A percentile compares a stretch with the other conserved stretches of the same genome.
phyloP scores from a whole-genome alignment of 202 grass and related monocot species.

The Brachypodium distachyon region DNA sequence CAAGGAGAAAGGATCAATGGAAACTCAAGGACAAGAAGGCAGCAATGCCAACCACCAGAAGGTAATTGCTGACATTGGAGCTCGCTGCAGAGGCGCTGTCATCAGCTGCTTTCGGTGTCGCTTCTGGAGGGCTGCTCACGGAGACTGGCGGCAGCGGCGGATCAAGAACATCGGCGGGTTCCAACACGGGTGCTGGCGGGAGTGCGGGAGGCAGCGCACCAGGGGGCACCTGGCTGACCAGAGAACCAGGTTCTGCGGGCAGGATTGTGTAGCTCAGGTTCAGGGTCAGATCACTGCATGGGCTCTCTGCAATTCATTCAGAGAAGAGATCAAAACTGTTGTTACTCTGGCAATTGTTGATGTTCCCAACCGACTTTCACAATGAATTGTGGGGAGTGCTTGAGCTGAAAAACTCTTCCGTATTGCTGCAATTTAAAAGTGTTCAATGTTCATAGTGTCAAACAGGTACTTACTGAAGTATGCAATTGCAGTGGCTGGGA shows the following conservation, averaged over 20 bases:
- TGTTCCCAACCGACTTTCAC: background rate
- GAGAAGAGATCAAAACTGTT: background rate
- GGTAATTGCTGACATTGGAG: background rate
- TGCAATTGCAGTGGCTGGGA: conserved; percentile 52
- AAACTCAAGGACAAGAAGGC: conserved; percentile 23
- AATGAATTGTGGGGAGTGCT: background rate
- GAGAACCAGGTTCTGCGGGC: conserved; percentile 47
- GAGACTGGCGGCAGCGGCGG: conserved; percentile 67
- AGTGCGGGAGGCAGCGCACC: conserved; percentile 50
- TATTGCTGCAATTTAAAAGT: background rate
- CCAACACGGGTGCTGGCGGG: conserved; percentile 65
- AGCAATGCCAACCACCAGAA: conserved; percentile 18
- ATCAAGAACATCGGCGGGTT: conserved; percentile 56
- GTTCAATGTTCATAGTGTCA: background rate
- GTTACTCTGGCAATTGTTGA: background rate
- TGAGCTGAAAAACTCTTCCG: background rate
- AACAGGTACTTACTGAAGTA: conserved; percentile 67
- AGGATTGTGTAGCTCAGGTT: conserved; percentile 71
- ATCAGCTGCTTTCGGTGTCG: background rate
- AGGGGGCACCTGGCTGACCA: conserved; percentile 34
- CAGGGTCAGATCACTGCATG: conserved; percentile 54
- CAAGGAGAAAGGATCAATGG: conserved; percentile 18
- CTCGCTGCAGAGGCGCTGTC: conserved; percentile 1
- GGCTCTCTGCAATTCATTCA: conserved; percentile 61
- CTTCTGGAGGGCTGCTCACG: conserved; percentile 9